Base-by-base conservation (phyloP, 2,329 filamentous ascomycete species). In the Aspergillus intermedius region DNA sequence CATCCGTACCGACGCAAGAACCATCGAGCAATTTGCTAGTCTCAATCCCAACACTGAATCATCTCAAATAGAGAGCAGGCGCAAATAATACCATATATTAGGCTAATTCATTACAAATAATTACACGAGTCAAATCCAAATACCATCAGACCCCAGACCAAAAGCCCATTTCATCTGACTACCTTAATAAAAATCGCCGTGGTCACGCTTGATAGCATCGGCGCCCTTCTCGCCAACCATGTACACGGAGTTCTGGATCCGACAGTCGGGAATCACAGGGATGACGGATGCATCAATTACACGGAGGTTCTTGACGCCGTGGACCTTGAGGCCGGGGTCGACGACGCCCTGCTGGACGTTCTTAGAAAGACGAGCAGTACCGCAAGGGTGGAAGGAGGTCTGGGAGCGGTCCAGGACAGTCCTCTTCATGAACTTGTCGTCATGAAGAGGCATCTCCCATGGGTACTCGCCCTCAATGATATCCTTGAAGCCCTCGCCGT, bases 161-260 rank as follows among this genome's bases (percentile, higher is more conserved):
- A 21, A 21, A 21, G 21, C 21, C 21, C 21, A 21, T 21, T 21
- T 21, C 21, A 21, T 21, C 21, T 21, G 21, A 21, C 21, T 21
- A 21, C 21, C 21, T 21, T 21, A 21, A 21, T 21, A 21, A 21
- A 21, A 21, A 21, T 21, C 21, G 4, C 21, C 4, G 21, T 21
- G 21, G 21, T 21, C 21, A 21, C 21, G 21, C 21, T 21, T 21
- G 21, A 21, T 21, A 21, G 21, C 21, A 21, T 21, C 21, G 21
- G 21, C 21, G 21, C 21, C 50, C 34, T 52, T 81, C 59, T 82
- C 78, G 3, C 69, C 78, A 50, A 81, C 58, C 73, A 77, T 77
- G 54, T 82, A 10, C 2, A 81, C 78, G 2, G 75, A 69, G 44
- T 77, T 80, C 59, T 81, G 77, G 45, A 80, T 79, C 3, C 77